These are phyloP conservation scores for Agaricus blazei DNA, from an alignment of 768 basidiomycete species.

Conservation along the genomic window DNA sequence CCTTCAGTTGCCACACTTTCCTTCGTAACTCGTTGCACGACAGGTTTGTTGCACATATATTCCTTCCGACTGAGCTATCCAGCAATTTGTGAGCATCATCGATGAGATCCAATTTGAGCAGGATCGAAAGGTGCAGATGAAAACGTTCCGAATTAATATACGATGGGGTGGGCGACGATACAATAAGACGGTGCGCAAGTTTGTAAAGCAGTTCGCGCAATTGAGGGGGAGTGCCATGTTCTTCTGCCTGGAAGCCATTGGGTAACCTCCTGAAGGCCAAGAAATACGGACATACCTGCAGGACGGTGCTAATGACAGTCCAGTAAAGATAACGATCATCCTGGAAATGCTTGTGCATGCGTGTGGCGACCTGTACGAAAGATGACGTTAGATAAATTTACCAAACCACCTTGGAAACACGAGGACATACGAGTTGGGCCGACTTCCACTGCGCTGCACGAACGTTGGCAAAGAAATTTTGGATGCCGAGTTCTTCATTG, in stretches of 20 bases:
- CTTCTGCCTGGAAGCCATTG: conserved; percentile 51
- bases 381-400: conserved; percentile 5
- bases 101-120: conserved; percentile 61
- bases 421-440: conserved; percentile 62
- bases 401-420: neutral
- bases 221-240: conserved; percentile 50
- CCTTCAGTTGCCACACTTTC: conserved; percentile 58
- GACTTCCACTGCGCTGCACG: conserved; percentile 81
- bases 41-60: conserved; percentile 65
- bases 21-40: conserved; percentile 73
- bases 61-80: conserved; percentile 61
- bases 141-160: conserved; percentile 71
- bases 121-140: conserved; percentile 66
- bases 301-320: conserved; percentile 73
- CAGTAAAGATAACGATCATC: conserved; percentile 80
- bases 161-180: conserved; percentile 57
- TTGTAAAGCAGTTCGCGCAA: conserved; percentile 70
- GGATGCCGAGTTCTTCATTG: conserved; percentile 80
- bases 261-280: neutral
- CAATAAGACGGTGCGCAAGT: conserved; percentile 71
- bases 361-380: conserved; percentile 58
- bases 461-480: conserved; percentile 83
- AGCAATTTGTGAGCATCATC: conserved; percentile 70
- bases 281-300: conserved; percentile 50
- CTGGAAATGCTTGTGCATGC: conserved; percentile 81